Conservation (phyloP, 225 moss, liverwort and hornwort species). For the Physcomitrellopsis africana region DNA sequence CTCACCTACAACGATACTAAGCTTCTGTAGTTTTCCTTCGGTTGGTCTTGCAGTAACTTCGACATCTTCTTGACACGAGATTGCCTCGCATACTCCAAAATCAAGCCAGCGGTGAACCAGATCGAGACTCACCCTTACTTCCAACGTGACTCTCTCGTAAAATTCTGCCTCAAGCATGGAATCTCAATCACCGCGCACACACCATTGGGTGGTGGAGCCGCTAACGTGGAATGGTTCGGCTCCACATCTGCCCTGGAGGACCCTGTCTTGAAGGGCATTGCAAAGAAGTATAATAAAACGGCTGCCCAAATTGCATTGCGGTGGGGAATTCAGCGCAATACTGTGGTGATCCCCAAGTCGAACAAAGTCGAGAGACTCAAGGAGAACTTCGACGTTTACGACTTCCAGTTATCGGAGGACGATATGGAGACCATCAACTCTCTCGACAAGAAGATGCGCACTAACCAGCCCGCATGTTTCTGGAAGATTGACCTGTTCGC, state of each 20-base stretch:
- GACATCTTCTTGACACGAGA: conserved; percentile 88
- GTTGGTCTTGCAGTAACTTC: conserved; percentile 71
- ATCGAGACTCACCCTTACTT: conserved; percentile 97
- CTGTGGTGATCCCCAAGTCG: conserved; percentile 85
- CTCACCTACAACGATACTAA: neutral
- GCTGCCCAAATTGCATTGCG: conserved; percentile 79
- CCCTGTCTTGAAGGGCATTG: conserved; percentile 70
- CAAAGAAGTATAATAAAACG: conserved; percentile 72
- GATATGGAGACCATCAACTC: conserved; percentile 63
- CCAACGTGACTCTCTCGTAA: conserved; percentile 80
- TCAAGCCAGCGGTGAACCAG: conserved; percentile 97
- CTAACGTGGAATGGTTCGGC: conserved; percentile 70
- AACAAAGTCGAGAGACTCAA: conserved; percentile 68
- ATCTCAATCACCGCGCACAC: conserved; percentile 86
- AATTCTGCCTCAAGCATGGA: conserved; percentile 85
- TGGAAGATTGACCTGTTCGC: conserved; percentile 80
- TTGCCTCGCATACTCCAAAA: conserved; percentile 85
- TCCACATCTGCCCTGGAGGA: conserved; percentile 77
- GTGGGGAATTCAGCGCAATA: conserved; percentile 83
- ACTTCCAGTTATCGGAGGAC: conserved; percentile 63
- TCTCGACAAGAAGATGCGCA: conserved; percentile 67
- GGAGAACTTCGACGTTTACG: conserved; percentile 68
- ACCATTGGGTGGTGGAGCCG: conserved; percentile 83
- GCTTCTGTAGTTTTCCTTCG: neutral
- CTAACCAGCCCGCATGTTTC: conserved; percentile 67